Conservation (phyloP, 164 flowering plant genomes). For the Tetrastigma voinierianum region DNA sequence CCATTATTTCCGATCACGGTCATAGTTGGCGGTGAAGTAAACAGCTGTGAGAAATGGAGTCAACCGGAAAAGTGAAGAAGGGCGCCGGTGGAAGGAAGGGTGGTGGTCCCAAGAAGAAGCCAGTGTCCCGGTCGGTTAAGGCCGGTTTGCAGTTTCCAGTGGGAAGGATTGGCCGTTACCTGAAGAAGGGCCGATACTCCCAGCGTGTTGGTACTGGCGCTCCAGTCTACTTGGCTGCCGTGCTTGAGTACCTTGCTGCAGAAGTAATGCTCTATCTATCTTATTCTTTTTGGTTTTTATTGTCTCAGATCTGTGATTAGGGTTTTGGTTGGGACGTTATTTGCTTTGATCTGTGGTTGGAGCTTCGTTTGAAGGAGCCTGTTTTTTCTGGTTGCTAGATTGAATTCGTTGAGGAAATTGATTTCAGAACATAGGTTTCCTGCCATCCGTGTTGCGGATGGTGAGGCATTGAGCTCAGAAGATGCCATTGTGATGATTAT, state of each 20-base stretch:
- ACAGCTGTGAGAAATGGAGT: too few species aligned
- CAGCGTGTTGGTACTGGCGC: constrained; percentile 44
- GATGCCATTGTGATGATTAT: too few species aligned
- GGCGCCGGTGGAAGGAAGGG: constrained; percentile 49
- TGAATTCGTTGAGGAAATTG: too few species aligned
- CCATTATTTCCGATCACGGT: too few species aligned
- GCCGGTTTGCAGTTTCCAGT: constrained; percentile 58
- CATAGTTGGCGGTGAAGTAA: too few species aligned
- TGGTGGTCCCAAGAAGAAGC: constrained; percentile 45
- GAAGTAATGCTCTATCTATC: constrained; percentile 12
- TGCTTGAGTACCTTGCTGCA: constrained; percentile 40
- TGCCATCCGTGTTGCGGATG: too few species aligned
- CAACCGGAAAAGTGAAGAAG: constrained; percentile 34
- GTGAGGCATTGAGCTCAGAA: too few species aligned
- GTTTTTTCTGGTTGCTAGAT: too few species aligned
- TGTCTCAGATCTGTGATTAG: neutral
- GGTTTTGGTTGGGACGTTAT: neutral
- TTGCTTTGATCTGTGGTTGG: neutral
- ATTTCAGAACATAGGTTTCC: too few species aligned
- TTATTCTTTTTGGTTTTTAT: neutral
- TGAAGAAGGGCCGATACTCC: constrained; percentile 46
- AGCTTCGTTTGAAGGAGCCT: neutral
- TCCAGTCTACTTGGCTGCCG: constrained; percentile 48
- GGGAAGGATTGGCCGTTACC: constrained; percentile 41
- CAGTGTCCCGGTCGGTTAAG: constrained; percentile 44